A percentile compares a stretch with the other conserved stretches of the same genome.
Conservation (phyloP, 2,329 filamentous ascomycete species). For the Fusarium sp. region DNA sequence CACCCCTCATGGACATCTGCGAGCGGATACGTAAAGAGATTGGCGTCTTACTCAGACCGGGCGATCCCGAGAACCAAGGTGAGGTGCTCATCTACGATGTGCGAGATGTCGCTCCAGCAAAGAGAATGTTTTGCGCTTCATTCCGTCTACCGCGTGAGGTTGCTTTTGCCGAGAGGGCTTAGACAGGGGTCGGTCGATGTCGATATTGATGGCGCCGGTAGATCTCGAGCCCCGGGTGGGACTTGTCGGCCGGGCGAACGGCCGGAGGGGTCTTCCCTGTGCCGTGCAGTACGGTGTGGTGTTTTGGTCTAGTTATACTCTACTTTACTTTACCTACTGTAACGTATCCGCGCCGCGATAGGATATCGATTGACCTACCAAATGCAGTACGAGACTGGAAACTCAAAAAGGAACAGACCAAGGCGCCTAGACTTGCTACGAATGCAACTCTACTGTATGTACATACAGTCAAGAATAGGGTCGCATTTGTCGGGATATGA, state of each 20-base stretch:
- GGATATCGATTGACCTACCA: constrained; percentile 7
- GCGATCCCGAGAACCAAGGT: constrained; percentile 57
- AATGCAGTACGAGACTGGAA: constrained; percentile 9
- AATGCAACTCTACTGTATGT: constrained; percentile 20
- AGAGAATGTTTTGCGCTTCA: constrained; percentile 95
- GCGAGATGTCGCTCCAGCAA: constrained; percentile 88
- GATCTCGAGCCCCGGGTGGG: constrained; percentile 21
- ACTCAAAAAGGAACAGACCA: constrained; percentile 2
- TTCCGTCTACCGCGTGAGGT: constrained; percentile 86
- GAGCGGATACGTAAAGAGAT: constrained; percentile 53
- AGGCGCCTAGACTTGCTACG: constrained; percentile 7
- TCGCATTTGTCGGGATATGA: constrained; percentile 18
- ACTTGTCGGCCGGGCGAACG: constrained; percentile 14
- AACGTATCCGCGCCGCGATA: constrained; percentile 1
- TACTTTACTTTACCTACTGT: neutral
- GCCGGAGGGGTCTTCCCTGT: constrained; percentile 12
- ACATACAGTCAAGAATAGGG: constrained; percentile 8
- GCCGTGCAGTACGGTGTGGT: neutral
- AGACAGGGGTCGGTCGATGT: constrained; percentile 9
- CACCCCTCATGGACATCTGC: constrained; percentile 62
- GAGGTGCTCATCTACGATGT: constrained; percentile 73
- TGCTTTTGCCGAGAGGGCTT: constrained; percentile 69
- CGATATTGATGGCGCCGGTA: constrained; percentile 9
- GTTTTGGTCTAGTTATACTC: neutral
- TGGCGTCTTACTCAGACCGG: constrained; percentile 52